Conservation (phyloP, 1,284 basidiomycete genomes). For the Heterobasidion parviporum region DNA sequence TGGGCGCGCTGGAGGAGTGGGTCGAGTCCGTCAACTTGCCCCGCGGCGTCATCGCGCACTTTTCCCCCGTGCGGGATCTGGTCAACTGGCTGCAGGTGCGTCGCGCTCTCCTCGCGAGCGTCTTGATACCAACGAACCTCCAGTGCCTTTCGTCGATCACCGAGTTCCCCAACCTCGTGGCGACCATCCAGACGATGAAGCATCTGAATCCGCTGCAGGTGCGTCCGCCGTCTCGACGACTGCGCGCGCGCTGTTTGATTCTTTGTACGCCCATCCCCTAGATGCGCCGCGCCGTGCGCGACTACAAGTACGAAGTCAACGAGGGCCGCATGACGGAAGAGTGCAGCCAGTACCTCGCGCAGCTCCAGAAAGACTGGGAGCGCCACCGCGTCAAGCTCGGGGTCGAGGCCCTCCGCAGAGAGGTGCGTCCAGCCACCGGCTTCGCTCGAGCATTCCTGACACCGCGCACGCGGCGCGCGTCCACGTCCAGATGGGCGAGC, state of each 20-base stretch:
- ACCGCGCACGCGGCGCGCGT: background rate
- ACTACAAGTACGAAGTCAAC: conserved; percentile 93
- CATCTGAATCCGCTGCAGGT: conserved; percentile 89
- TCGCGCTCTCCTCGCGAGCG: background rate
- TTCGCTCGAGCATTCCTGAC: background rate
- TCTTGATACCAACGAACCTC: conserved; percentile 7
- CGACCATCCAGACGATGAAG: conserved; percentile 84
- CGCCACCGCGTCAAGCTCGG: conserved; percentile 76
- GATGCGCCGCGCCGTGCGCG: conserved; percentile 89
- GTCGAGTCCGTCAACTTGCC: conserved; percentile 77
- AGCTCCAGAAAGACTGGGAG: conserved; percentile 96
- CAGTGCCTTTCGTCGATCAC: conserved; percentile 81
- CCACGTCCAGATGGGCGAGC: conserved; percentile 47
- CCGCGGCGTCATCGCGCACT: conserved; percentile 70
- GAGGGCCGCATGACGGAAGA: conserved; percentile 92
- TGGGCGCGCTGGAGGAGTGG: conserved; percentile 89
- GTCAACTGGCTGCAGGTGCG: conserved; percentile 81
- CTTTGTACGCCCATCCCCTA: conserved; percentile 18
- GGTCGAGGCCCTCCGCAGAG: conserved; percentile 72
- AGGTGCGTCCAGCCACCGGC: conserved; percentile 32
- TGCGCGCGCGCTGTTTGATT: background rate
- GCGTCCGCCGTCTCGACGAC: conserved; percentile 1
- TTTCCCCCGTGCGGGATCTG: conserved; percentile 80
- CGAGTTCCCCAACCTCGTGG: conserved; percentile 83
- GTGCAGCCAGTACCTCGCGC: conserved; percentile 87